Evolutionary conservation across 1,284 basidiomycete genomes (phyloP).

Genomic region (Stereum hirsutum): DNA sequence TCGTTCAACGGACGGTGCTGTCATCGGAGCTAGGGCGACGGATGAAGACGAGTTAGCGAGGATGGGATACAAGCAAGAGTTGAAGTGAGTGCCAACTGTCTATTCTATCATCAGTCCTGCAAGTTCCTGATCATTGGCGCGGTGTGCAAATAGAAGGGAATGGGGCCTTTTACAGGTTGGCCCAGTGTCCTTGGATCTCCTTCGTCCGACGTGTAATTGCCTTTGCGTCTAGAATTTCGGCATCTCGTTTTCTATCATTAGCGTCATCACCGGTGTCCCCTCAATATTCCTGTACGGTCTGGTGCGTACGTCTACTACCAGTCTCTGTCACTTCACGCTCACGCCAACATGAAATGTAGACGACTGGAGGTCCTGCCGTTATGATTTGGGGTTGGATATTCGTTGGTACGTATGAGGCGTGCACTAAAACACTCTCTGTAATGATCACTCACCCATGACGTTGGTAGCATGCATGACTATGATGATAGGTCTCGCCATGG

Average conservation of each 20-base stretch:
- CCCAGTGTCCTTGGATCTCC: slow-evolving; percentile 7
- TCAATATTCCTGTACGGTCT: slow-evolving; percentile 60
- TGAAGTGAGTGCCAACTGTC: slow-evolving; percentile 49
- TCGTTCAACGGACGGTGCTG: too few species aligned
- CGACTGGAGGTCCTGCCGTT: slow-evolving; percentile 63
- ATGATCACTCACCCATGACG: too few species aligned
- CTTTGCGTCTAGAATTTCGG: slow-evolving; percentile 55
- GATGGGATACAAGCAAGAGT: slow-evolving; percentile 71
- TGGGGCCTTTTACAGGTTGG: slow-evolving; percentile 49
- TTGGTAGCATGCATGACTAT: slow-evolving; percentile 62
- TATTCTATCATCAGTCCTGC: background rate
- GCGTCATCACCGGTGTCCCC: slow-evolving; percentile 59
- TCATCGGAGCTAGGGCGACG: too few species aligned
- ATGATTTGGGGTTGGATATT: slow-evolving; percentile 73
- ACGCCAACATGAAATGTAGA: too few species aligned
- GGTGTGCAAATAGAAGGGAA: slow-evolving; percentile 34
- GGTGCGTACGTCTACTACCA: slow-evolving; percentile 27
- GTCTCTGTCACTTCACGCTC: slow-evolving; percentile 7
- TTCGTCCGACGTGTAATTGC: slow-evolving; percentile 3
- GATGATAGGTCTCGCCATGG: slow-evolving; percentile 62
- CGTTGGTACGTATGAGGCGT: slow-evolving; percentile 41
- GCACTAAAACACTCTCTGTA: too few species aligned
- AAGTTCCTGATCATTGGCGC: background rate
- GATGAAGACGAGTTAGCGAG: slow-evolving; percentile 61
- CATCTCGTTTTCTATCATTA: slow-evolving; percentile 70